These are phyloP conservation scores for Spathaspora hagerdaliae DNA, from an alignment of 805 yeast genomes.

Conservation along the genomic window DNA sequence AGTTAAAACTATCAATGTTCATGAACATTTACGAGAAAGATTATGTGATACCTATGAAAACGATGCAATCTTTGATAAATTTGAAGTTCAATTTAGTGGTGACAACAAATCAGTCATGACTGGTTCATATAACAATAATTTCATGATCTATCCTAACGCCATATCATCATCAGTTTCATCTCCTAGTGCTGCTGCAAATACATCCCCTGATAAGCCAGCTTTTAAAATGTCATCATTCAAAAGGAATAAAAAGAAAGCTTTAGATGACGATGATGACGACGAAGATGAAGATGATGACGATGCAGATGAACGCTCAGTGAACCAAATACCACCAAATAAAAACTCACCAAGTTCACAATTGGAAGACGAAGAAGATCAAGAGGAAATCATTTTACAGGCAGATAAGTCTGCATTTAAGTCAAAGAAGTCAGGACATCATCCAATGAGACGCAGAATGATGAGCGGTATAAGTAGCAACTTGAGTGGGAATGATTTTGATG, in stretches of 20 bases:
- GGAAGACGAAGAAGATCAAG: slow-evolving; percentile 32
- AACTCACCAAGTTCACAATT: slow-evolving; percentile 29
- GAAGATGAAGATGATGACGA: slow-evolving; percentile 23
- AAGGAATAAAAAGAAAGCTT: slow-evolving; percentile 9
- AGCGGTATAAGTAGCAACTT: slow-evolving; percentile 36
- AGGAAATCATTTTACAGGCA: slow-evolving; percentile 85
- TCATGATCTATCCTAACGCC: slow-evolving; percentile 92
- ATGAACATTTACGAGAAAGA: slow-evolving; percentile 88
- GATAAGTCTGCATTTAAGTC: slow-evolving; percentile 94
- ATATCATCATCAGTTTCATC: slow-evolving; percentile 11
- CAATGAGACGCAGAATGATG: slow-evolving; percentile 48
- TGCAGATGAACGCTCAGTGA: slow-evolving; percentile 11
- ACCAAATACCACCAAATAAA: slow-evolving; percentile 20
- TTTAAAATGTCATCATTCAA: slow-evolving; percentile 11
- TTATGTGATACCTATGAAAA: slow-evolving; percentile 97
- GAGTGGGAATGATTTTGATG: slow-evolving; percentile 56
- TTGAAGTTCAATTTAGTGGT: slow-evolving; percentile 93
- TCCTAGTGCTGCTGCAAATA: background rate
- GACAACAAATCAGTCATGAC: slow-evolving; percentile 92
- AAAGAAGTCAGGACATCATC: slow-evolving; percentile 48
- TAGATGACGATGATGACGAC: slow-evolving; percentile 37
- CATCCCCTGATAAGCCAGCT: slow-evolving; percentile 7
- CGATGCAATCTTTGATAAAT: slow-evolving; percentile 97
- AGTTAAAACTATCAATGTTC: slow-evolving; percentile 88
- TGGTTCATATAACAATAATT: slow-evolving; percentile 95